Conservation (phyloP, 441 rosid genomes). For the Aleurites moluccanus region DNA sequence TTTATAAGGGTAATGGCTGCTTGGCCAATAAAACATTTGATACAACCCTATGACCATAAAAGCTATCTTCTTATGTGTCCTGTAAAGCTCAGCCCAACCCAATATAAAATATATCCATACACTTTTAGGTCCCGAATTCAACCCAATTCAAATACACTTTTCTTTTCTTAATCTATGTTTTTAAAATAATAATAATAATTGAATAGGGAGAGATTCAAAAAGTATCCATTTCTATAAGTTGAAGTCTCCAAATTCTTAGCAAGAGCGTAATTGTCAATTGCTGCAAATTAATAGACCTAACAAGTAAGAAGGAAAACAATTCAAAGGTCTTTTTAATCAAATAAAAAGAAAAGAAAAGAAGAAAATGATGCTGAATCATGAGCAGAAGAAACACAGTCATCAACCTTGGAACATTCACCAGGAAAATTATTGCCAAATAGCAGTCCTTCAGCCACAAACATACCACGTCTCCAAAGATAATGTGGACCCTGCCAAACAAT, state of each 20-base stretch:
- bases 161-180: too few species aligned
- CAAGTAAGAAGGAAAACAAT: background rate
- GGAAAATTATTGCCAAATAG: constrained; percentile 12
- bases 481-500: constrained; percentile 20
- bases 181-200: too few species aligned
- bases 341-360: background rate
- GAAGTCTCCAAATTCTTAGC: background rate
- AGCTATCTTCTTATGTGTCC: background rate
- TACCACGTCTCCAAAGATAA: constrained; percentile 27
- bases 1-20: too few species aligned
- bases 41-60: too few species aligned
- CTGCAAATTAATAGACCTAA: background rate
- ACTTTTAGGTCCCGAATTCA: too few species aligned
- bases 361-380: background rate
- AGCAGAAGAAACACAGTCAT: constrained; percentile 13
- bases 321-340: background rate
- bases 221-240: background rate
- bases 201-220: background rate
- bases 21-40: too few species aligned
- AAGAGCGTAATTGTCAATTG: background rate
- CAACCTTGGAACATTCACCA: constrained; percentile 15
- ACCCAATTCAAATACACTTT: too few species aligned
- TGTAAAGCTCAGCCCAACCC: too few species aligned
- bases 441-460: constrained; percentile 28
- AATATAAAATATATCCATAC: too few species aligned